These are phyloP conservation scores for Fusarium sororula DNA, from an alignment of 2,329 filamentous ascomycete genomes.

Conservation along the genomic window DNA sequence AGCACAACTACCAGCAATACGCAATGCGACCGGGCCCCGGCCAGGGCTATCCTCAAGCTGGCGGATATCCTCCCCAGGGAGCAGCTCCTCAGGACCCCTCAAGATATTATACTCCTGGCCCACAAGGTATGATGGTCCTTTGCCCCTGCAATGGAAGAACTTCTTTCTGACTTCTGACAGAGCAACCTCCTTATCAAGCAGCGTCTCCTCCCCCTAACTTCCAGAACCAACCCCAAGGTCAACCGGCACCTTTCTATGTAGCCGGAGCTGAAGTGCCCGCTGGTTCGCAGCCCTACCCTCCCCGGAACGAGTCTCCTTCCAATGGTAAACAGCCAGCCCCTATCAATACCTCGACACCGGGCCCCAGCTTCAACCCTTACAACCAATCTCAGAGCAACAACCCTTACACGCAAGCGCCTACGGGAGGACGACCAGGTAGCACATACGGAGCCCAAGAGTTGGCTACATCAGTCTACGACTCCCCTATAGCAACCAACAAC, in stretches of 20 bases:
- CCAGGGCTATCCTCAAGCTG: constrained; percentile 55
- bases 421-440: constrained; percentile 67
- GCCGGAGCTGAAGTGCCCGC: constrained; percentile 65
- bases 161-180: constrained; percentile 35
- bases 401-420: constrained; percentile 56
- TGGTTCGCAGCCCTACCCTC: constrained; percentile 59
- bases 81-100: constrained; percentile 67
- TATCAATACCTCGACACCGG: constrained; percentile 62
- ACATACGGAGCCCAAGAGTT: constrained; percentile 81
- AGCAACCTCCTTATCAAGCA: constrained; percentile 58
- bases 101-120: constrained; percentile 73
- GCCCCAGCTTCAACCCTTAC: constrained; percentile 56
- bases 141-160: not conserved
- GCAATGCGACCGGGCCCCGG: constrained; percentile 62
- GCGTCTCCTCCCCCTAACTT: constrained; percentile 64
- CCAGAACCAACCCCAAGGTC: constrained; percentile 60
- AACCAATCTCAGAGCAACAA: constrained; percentile 46
- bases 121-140: constrained; percentile 42
- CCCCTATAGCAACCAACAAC: constrained; percentile 68
- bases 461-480: constrained; percentile 80
- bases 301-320: constrained; percentile 60
- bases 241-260: constrained; percentile 71
- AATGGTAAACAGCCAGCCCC: constrained; percentile 60
- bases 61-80: constrained; percentile 54
- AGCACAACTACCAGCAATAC: constrained; percentile 78